Conservation (phyloP, 208 protist genomes). For the Trypanosoma rangeli region DNA sequence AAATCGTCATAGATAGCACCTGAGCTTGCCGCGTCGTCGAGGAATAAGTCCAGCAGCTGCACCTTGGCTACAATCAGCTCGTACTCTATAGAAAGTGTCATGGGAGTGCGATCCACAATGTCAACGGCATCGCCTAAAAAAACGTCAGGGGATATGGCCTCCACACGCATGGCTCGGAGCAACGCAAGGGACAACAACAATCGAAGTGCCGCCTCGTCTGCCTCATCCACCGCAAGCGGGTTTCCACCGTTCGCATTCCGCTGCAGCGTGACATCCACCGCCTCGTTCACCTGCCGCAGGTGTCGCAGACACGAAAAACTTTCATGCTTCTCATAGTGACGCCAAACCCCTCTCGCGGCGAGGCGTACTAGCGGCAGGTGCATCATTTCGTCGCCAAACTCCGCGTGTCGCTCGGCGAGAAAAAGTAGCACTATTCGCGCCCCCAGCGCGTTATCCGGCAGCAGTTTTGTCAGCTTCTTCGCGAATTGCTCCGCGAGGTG, state of each 20-base stretch:
- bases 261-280: conserved; percentile 70
- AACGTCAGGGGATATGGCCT: conserved; percentile 45
- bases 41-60: conserved; percentile 58
- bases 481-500: conserved; percentile 14
- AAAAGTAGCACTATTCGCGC: conserved; percentile 19
- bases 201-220: conserved; percentile 31
- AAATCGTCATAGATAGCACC: conserved; percentile 74
- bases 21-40: conserved; percentile 45
- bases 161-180: conserved; percentile 66
- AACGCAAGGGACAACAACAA: conserved; percentile 38
- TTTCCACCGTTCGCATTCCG: conserved; percentile 70
- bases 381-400: conserved; percentile 22
- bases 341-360: conserved; percentile 12
- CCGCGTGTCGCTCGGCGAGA: conserved; percentile 13
- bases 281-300: conserved; percentile 40
- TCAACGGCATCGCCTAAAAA: conserved; percentile 67
- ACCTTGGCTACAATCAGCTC: conserved; percentile 78
- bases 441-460: conserved; percentile 29
- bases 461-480: conserved; percentile 9
- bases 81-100: conserved; percentile 65
- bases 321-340: conserved; percentile 9
- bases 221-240: conserved; percentile 36
- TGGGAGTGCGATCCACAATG: conserved; percentile 64
- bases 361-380: conserved; percentile 26
- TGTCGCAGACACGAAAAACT: conserved; percentile 10